Conservation (phyloP, 2,329 filamentous ascomycete species). For the Byssoonygena ceratinophila region DNA sequence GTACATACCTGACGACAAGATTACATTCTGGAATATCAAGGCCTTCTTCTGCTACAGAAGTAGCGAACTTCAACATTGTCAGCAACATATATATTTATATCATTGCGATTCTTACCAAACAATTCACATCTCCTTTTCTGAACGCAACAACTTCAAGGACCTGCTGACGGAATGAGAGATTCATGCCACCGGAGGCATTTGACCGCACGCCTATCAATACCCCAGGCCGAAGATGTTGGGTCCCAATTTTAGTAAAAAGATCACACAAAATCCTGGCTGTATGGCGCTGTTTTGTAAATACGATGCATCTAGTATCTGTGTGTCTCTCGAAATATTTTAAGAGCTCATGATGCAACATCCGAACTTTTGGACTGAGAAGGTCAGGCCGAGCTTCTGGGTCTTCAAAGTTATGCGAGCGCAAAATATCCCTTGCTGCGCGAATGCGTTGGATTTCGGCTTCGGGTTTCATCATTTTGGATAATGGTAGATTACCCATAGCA, state of each 20-base stretch:
- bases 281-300: conserved; percentile 72
- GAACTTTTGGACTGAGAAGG: conserved; percentile 62
- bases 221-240: conserved; percentile 50
- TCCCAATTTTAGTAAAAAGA: conserved; percentile 51
- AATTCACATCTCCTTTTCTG: conserved; percentile 48
- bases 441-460: conserved; percentile 49
- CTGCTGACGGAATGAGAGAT: conserved; percentile 62
- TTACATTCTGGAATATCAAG: conserved; percentile 58
- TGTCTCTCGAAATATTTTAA: conserved; percentile 50
- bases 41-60: conserved; percentile 56
- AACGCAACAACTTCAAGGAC: conserved; percentile 59
- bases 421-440: conserved; percentile 46
- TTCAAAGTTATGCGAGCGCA: conserved; percentile 44
- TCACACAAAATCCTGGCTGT: conserved; percentile 64
- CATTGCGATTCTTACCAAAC: conserved; percentile 32
- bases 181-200: conserved; percentile 43
- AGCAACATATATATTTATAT: not conserved
- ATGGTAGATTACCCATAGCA: conserved; percentile 11
- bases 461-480: conserved; percentile 28
- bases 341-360: conserved; percentile 52
- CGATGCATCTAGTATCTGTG: conserved; percentile 60
- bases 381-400: conserved; percentile 26
- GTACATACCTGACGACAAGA: conserved; percentile 43
- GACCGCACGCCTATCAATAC: conserved; percentile 53
- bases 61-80: conserved; percentile 42